Evolutionary conservation across 495 filamentous ascomycete species (phyloP), one percentile per base, ranked within the genome.

Genomic region (Aspergillus mulundensis): DNA sequence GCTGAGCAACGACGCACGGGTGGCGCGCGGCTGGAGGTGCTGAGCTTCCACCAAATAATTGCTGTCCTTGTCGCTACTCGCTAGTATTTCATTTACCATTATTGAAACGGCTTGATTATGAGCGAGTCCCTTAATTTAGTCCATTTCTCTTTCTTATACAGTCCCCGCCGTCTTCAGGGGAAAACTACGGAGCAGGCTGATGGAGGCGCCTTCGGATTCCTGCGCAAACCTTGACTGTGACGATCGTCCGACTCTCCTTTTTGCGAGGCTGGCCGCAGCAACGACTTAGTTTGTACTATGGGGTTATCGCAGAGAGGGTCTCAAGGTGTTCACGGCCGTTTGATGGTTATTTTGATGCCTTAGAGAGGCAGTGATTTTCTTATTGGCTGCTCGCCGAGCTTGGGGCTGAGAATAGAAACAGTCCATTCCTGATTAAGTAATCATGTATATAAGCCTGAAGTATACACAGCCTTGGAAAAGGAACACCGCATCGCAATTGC

Each of bases 1-100:
- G 58, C 47, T 51, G 55, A 52, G 53, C 55, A 50, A 55, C 25
- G 12, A 34, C 43, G 41, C 49, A 28, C 34, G 15, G 25, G 36
- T 4, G 18, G 32, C 47, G 23, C 30, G 34, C 5, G 19, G 54
- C 18, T 42, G 42, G 20, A 28, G 19, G 52, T 36, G 51, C 50
- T 44, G 36, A 11, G 32, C 32, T 36, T 36, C 32, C 32, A 20
- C 47, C 47, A 50, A n/a, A n/a, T n/a, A n/a, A 50, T 50, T 38
- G 47, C 25, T 28, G 25, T 28, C 25, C 36, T 30, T 20, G 11
- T 42, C 40, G 19, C 40, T 7, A 19, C 2, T 36, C 3, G 8
- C n/a, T n/a, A 28, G 3, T 28, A 28, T 28, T 28, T 4, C 8
- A 4, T 28, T 28, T 28, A 28, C 25, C n/a, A 30, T 30, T 36